Conservation (phyloP, 805 yeast species). For the Pichia cephalocereana region DNA sequence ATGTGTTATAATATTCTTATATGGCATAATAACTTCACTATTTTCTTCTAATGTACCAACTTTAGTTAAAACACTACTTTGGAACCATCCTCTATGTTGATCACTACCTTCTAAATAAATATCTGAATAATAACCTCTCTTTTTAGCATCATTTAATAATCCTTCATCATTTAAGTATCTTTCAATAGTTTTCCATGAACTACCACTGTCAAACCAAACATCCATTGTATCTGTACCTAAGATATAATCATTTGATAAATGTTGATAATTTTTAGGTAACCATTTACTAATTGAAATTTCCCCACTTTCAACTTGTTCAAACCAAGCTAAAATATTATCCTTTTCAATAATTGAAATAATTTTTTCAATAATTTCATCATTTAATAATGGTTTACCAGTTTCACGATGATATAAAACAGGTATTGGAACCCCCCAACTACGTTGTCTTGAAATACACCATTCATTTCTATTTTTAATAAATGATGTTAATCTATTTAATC, state of each 20-base stretch:
- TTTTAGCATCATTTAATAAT: slow-evolving; percentile 22
- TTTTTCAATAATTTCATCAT: slow-evolving; percentile 43
- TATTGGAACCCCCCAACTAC: slow-evolving; percentile 97
- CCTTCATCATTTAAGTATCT: slow-evolving; percentile 29
- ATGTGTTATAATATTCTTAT: slow-evolving; percentile 71
- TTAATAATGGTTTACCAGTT: slow-evolving; percentile 57
- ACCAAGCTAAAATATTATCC: slow-evolving; percentile 77
- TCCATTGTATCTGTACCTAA: slow-evolving; percentile 93
- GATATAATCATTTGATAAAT: slow-evolving; percentile 33
- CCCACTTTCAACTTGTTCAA: slow-evolving; percentile 23
- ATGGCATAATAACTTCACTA: slow-evolving; percentile 40
- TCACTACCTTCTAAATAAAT: slow-evolving; percentile 96
- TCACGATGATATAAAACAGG: slow-evolving; percentile 65
- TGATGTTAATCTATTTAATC: slow-evolving; percentile 58
- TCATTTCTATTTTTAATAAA: slow-evolving; percentile 75
- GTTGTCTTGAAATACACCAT: slow-evolving; percentile 97
- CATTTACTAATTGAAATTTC: slow-evolving; percentile 39
- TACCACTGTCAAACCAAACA: slow-evolving; percentile 98
- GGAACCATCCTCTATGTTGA: slow-evolving; percentile 99
- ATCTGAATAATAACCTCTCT: slow-evolving; percentile 51
- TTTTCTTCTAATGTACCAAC: slow-evolving; percentile 35
- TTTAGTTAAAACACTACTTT: slow-evolving; percentile 78
- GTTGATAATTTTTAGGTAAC: slow-evolving; percentile 52
- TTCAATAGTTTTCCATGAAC: slow-evolving; percentile 69
- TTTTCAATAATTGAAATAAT: slow-evolving; percentile 48